These are phyloP conservation scores for Neurospora sp. DNA, from an alignment of 495 filamentous ascomycete genomes.

Conservation along the genomic window DNA sequence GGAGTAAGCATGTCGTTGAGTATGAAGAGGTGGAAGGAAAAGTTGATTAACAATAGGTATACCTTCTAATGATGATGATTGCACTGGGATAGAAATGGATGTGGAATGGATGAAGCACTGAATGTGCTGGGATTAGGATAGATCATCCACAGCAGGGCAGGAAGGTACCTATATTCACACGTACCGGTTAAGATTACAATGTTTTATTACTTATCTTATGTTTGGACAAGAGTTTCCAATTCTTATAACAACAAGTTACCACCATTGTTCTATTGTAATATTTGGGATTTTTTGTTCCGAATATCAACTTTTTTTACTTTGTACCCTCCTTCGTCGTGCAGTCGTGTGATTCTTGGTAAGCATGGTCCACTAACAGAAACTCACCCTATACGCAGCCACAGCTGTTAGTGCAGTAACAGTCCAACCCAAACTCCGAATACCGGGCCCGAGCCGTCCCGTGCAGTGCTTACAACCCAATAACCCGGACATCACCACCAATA, in stretches of 20 bases:
- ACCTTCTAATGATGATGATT: background rate
- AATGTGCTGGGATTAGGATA: background rate
- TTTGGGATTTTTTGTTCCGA: background rate
- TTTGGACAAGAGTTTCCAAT: background rate
- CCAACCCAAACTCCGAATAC: background rate
- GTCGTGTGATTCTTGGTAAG: background rate
- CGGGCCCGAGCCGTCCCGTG: background rate
- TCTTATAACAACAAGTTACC: background rate
- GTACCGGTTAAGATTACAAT: background rate
- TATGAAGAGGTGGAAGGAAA: background rate
- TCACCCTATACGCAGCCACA: rapidly evolving
- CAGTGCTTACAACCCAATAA: background rate
- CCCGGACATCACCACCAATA: background rate
- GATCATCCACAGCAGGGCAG: background rate
- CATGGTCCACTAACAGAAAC: background rate
- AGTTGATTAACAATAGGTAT: background rate
- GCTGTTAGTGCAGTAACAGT: background rate
- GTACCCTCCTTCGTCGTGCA: background rate
- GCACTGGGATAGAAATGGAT: background rate
- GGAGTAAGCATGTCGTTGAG: background rate
- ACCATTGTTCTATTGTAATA: background rate
- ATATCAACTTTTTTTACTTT: background rate
- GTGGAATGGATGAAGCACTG: too few relatives aligned
- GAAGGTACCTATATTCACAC: background rate
- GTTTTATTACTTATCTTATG: background rate